Evolutionary conservation across 2,329 filamentous ascomycete genomes (phyloP).

Genomic region (Sordariomycetes sp.): DNA sequence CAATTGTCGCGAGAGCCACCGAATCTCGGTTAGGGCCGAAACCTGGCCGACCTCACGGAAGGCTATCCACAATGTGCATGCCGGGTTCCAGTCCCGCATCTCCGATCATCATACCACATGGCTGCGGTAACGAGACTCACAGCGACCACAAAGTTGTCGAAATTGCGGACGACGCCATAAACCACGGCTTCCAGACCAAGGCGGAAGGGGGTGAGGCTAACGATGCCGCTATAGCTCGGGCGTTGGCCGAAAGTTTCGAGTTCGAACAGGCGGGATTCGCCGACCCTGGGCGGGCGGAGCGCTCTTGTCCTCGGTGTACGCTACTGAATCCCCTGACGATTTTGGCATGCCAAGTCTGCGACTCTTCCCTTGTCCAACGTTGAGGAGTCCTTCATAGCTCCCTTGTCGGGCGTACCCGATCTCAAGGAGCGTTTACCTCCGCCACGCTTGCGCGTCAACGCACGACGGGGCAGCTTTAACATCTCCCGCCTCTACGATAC

Average conservation of each 20-base stretch:
- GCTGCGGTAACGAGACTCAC: conserved; percentile 62
- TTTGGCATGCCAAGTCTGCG: background rate
- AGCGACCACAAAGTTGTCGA: conserved; percentile 53
- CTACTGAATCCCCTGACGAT: background rate
- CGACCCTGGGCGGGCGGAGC: background rate
- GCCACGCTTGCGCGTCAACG: no score
- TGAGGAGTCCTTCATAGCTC: background rate
- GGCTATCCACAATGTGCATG: background rate
- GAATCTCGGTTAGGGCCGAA: background rate
- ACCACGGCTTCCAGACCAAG: conserved; percentile 66
- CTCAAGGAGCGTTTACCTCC: background rate
- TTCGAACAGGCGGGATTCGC: conserved; percentile 44
- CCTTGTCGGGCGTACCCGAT: background rate
- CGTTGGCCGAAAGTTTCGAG: conserved; percentile 75
- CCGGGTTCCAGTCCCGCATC: background rate
- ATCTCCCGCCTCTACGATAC: no score
- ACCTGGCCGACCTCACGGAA: background rate
- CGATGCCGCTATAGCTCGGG: conserved; percentile 73
- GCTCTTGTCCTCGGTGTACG: background rate
- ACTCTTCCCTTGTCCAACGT: background rate
- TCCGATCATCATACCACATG: conserved; percentile 36
- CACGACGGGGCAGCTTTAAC: no score
- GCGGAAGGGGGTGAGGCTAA: conserved; percentile 85
- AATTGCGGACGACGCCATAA: conserved; percentile 48
- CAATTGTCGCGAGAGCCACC: background rate